Conservation (phyloP, 2,329 filamentous ascomycete genomes). For the Aspergillus fructus region DNA sequence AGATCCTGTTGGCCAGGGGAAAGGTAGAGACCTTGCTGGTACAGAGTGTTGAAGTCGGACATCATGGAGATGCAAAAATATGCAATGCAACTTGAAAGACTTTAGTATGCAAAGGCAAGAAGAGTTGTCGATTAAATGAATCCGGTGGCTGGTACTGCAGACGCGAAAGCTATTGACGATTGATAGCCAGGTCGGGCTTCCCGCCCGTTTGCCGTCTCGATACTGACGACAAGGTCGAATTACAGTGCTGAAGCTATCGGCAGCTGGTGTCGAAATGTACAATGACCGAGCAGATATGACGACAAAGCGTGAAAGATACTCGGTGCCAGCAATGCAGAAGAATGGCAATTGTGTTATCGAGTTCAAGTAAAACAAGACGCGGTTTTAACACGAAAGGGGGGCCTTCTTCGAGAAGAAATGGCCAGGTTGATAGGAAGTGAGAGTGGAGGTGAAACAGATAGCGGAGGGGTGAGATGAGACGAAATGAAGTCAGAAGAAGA, state of each 20-base stretch:
- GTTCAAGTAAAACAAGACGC: neutral
- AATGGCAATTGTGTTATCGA: neutral
- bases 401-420: neutral
- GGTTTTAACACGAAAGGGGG: neutral
- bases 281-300: neutral
- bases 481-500: slow-evolving; percentile 5
- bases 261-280: neutral
- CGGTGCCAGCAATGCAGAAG: neutral
- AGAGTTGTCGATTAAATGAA: neutral
- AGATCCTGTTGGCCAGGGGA: slow-evolving; percentile 75
- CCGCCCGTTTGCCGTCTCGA: slow-evolving; percentile 32
- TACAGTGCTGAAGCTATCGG: neutral
- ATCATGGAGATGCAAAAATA: slow-evolving; percentile 20
- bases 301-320: neutral
- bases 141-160: neutral
- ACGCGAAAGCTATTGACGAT: neutral
- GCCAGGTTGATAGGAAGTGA: neutral
- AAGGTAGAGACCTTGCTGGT: slow-evolving; percentile 62
- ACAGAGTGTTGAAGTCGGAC: slow-evolving; percentile 41
- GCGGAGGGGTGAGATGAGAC: slow-evolving; percentile 1
- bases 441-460: neutral
- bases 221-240: slow-evolving; percentile 3
- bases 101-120: neutral
- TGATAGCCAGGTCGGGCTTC: slow-evolving; percentile 28
- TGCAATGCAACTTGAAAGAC: neutral